Percentiles rank a stretch among this genome's conserved stretches.
These are phyloP conservation scores for Reutealis trisperma DNA, from an alignment of 345 rosid genomes.

Conservation along the genomic window DNA sequence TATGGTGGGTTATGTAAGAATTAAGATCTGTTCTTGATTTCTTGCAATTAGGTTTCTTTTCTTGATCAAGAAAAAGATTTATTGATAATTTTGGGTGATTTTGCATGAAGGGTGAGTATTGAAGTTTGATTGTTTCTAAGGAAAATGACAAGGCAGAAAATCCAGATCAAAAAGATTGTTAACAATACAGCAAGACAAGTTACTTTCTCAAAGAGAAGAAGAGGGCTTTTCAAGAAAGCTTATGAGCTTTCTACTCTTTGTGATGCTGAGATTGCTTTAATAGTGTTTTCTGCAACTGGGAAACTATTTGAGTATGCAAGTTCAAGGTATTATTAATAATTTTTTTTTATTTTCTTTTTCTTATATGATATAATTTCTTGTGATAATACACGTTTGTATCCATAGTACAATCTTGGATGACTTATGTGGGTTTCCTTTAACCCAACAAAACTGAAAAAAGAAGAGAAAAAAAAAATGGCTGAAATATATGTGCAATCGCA, in stretches of 20 bases:
- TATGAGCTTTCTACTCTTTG: slow-evolving; percentile 45
- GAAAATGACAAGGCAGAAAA: slow-evolving; percentile 47
- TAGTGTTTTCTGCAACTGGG: slow-evolving; percentile 42
- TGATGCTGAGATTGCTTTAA: slow-evolving; percentile 45
- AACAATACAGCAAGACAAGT: slow-evolving; percentile 46
- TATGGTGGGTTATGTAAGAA: neutral
- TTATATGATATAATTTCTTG: too few relatives aligned
- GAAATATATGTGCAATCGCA: neutral
- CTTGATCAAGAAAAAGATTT: neutral
- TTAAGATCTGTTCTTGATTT: slow-evolving; percentile 12
- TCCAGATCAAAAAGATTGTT: slow-evolving; percentile 50
- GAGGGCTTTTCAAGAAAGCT: slow-evolving; percentile 53
- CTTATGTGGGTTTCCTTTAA: neutral
- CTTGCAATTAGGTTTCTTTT: neutral
- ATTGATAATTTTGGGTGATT: neutral
- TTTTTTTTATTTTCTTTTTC: too few relatives aligned
- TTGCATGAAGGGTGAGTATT: neutral
- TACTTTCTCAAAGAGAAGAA: slow-evolving; percentile 49
- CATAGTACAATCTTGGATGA: neutral
- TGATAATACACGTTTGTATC: too few relatives aligned
- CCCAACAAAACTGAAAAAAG: slow-evolving; percentile 11
- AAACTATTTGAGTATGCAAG: slow-evolving; percentile 43
- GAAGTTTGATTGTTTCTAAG: neutral
- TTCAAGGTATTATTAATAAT: slow-evolving; percentile 34
- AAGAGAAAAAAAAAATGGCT: neutral